Evolutionary conservation across 768 basidiomycete species (phyloP).

Genomic region (Leccinum aurantiacum): DNA sequence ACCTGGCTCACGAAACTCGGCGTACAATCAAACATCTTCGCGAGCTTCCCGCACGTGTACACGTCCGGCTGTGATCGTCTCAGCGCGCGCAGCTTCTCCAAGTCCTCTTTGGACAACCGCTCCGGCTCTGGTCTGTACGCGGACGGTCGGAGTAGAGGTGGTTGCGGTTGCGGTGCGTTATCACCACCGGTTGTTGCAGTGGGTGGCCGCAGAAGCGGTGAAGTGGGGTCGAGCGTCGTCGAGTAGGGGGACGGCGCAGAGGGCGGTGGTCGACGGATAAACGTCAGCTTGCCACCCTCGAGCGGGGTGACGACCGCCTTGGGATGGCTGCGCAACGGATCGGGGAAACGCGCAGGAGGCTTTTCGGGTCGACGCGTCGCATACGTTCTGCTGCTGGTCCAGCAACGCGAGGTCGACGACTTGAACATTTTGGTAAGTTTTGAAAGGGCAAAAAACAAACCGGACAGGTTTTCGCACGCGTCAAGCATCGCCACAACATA

Average conservation of each 20-base stretch:
- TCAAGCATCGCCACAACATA: neutral
- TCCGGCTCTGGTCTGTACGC: conserved; percentile 32
- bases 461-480: neutral
- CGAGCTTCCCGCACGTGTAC: conserved; percentile 67
- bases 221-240: conserved; percentile 64
- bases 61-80: conserved; percentile 54
- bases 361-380: conserved; percentile 40
- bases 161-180: conserved; percentile 36
- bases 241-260: conserved; percentile 73
- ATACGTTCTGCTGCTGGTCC: conserved; percentile 35
- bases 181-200: neutral
- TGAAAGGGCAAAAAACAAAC: no score
- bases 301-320: conserved; percentile 51
- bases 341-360: conserved; percentile 55
- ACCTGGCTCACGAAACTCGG: conserved; percentile 62
- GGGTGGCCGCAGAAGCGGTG: conserved; percentile 60
- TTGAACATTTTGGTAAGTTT: conserved; percentile 19
- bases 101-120: conserved; percentile 50
- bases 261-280: conserved; percentile 84
- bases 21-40: conserved; percentile 74
- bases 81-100: conserved; percentile 58
- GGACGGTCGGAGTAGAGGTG: conserved; percentile 49
- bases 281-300: conserved; percentile 60
- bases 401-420: neutral
- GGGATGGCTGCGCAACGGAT: conserved; percentile 55